Evolutionary conservation across 2,329 filamentous ascomycete species (phyloP).

Genomic region (Colletotrichum tofieldiae): DNA sequence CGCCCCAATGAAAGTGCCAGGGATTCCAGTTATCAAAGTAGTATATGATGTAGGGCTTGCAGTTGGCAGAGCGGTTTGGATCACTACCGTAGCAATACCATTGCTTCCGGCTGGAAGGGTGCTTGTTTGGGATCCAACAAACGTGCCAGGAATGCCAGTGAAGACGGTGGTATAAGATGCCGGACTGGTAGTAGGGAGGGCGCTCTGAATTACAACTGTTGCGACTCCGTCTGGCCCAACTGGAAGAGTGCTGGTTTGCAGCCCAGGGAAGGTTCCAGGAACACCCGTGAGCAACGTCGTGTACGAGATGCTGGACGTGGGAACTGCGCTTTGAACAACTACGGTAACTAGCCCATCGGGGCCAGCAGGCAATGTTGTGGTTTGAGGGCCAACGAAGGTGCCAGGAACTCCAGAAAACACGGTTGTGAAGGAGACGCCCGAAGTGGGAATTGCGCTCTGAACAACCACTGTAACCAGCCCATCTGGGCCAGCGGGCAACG

Average conservation of each 20-base stretch:
- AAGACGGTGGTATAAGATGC: background rate
- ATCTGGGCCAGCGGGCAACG: constrained; percentile 1
- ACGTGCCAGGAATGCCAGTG: constrained; percentile 22
- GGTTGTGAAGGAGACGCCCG: constrained; percentile 5
- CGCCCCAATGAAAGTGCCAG: constrained; percentile 14
- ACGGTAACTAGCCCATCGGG: background rate
- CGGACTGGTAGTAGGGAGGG: background rate
- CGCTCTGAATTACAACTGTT: background rate
- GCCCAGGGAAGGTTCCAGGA: constrained; percentile 11
- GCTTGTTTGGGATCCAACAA: background rate
- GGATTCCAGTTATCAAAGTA: constrained; percentile 13
- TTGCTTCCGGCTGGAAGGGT: constrained; percentile 24
- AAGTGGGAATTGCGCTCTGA: background rate
- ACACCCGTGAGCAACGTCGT: constrained; percentile 17
- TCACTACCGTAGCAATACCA: constrained; percentile 17
- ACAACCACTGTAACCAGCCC: constrained; percentile 20
- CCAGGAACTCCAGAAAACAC: constrained; percentile 11
- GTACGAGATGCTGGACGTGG: background rate
- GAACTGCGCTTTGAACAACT: background rate
- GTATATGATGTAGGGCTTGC: background rate
- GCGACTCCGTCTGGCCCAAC: background rate
- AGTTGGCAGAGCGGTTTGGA: constrained; percentile 27
- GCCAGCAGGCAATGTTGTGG: background rate
- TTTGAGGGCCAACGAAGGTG: background rate
- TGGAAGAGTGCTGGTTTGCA: constrained; percentile 12